Base-by-base conservation (phyloP, 73 alveolate genomes). In the Paramecium caudatum region DNA sequence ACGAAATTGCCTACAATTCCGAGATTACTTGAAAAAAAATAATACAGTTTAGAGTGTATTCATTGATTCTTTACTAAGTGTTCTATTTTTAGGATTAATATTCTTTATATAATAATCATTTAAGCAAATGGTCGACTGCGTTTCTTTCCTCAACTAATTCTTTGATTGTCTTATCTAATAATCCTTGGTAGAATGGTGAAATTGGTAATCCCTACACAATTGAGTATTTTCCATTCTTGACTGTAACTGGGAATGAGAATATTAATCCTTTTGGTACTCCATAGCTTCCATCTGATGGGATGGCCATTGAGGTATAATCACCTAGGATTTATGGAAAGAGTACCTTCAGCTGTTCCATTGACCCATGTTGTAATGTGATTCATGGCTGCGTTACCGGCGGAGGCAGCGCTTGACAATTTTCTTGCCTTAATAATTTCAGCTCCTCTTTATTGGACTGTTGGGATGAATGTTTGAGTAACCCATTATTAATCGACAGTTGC, bases 341-440 rank as follows among this genome's bases (percentile, higher is more conserved):
- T 74, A 74, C 88, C 88, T 74, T 74, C 68, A 16, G 62, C 25
- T 61, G 95, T 85, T 47, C 99, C 99, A 61, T 82, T 81, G 49
- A 92, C 99, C 99, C 99, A 98, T 91, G 98, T 99, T 90, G 98
- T 96, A 93, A 98, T 95, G 96, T 98, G 99, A 85, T 97, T 98
- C 74, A 96, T 84, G 39, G 99, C 99, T 5, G 99, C 99, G 61
- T 94, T 96, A 36, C 99, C 99, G 61, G 99, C 99, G 9, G 99
- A 97, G 45, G 99, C 99, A 46, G 98, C 96, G 10, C 99, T 95
- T 33, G 99, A 96, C 47, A 94, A 86, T 46, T 96, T 95, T 94
- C 99, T 96, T 10, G 97, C 98, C 82, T 93, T 95, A 82, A 97
- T 95, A 84, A 98, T 94, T 68, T 96, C 99, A 47, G 99, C 99